phyloP scores from a whole-genome alignment of 2,329 filamentous ascomycete species.

The Drechslerella stenobrocha region DNA sequence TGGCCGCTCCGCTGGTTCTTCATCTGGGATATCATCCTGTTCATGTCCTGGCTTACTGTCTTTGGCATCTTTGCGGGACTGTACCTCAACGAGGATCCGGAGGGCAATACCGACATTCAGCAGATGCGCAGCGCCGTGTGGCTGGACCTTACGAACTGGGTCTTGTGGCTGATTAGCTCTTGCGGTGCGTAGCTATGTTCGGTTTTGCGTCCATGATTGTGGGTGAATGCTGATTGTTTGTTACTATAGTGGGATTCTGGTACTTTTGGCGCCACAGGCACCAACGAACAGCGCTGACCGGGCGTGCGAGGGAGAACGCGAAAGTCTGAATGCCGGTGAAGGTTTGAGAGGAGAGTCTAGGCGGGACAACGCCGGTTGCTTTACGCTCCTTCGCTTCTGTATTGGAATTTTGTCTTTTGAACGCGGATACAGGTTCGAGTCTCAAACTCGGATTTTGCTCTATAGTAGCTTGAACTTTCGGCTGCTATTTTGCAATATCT shows the following conservation, averaged over 20 bases:
- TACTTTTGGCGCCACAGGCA: constrained; percentile 43
- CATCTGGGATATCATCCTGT: constrained; percentile 58
- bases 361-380: too few species aligned
- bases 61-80: constrained; percentile 83
- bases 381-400: too few species aligned
- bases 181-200: not conserved
- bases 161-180: constrained; percentile 69
- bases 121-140: constrained; percentile 87
- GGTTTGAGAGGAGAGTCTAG: too few species aligned
- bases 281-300: constrained; percentile 25
- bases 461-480: too few species aligned
- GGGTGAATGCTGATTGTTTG: not conserved
- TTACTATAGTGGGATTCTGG: constrained; percentile 26
- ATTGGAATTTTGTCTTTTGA: too few species aligned
- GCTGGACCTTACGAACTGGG: constrained; percentile 73
- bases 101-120: constrained; percentile 66
- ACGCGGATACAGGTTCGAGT: too few species aligned
- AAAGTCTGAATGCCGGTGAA: constrained; percentile 27
- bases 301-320: constrained; percentile 30
- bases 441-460: too few species aligned
- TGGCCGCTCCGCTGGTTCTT: constrained; percentile 54
- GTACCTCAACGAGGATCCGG: constrained; percentile 71
- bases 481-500: too few species aligned
- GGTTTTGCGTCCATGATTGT: not conserved
- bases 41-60: constrained; percentile 69